Base-by-base conservation (phyloP, 306 rosid species). In the Quercus engelmannii region DNA sequence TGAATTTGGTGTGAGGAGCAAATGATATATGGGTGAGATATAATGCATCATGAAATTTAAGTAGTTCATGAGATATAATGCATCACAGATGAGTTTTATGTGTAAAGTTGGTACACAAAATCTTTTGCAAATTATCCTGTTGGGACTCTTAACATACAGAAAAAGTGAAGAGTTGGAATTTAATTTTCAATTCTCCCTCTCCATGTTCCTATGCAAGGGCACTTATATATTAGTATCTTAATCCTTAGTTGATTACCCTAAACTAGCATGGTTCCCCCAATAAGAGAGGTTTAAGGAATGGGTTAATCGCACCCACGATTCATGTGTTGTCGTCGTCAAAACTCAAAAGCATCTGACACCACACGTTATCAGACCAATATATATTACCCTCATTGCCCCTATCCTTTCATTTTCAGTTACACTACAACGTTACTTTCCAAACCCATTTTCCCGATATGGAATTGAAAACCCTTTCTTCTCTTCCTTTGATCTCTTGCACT, bases 371-470 rank as follows among this genome's bases (percentile, higher is more conserved):
- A 73, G 85, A 62, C 77, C 75, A 82, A 49, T 41, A 33, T 78
- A 67, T 19, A 8, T 38, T 38, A 38, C 69, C 58, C n/a, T 35
- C 52, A 58, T 76, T 69, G 79, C 65, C 6, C 63, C 80, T 79
- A 69, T 65, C 41, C 71, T 80, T 82, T 81, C 80, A 86, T 82
- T 88, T 80, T 35, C 28, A 80, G 93, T 82, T 92, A 90, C 84
- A 79, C 87, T 89, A 88, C 94, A 89, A 85, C 55, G 72, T 14
- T 49, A 78, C 96, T 93, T 91, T 89, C 54, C 52, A 79, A 63
- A 75, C 28, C 55, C 74, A 70, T 69, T 70, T 80, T 87, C 94
- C 89, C 8, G 68, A 88, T 87, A 81, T 33, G 25, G 93, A 88
- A 92, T 79, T 33, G 25, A 92, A 88, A 92, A 84, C 41, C 65